Evolutionary conservation across 1,284 basidiomycete genomes (phyloP), one percentile per base, ranked within the genome.

Genomic region (Cutaneotrichosporon spelunceum): DNA sequence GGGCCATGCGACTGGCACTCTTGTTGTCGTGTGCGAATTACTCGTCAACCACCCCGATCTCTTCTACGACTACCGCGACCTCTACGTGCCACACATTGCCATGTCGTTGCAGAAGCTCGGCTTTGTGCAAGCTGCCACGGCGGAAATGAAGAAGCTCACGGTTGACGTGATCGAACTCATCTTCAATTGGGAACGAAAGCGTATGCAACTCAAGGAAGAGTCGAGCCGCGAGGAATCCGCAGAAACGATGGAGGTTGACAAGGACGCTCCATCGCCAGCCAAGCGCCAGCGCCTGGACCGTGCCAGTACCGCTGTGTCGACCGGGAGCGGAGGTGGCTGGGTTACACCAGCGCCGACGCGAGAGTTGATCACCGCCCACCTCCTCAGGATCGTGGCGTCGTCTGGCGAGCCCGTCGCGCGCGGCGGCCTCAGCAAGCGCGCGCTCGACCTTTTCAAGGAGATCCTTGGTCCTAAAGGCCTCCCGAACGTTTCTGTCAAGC

Each of bases 51-150:
- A 99, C 68, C 87, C 90, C 1, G 86, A 93, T 60, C 83, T 97
- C 6, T 99, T 99, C 82, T 99, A 91, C 81, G 87, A 91, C 55
- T 91, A 93, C 64, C 88, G 96, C 49, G 90, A 92, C 16, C 82
- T 97, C 34, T 99, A 99, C 77, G 86, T 99, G n/a, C 91, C 93
- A 0, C 91, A 96, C 73, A 93, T 99, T 80, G 90, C 94, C 63
- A 90, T 90, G 73, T 91, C 90, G 36, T 82, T 99, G 62, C 85
- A 85, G 59, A 95, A 93, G 78, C 84, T 99, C 21, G 93, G 93
- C 26, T 84, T 96, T 67, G 85, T 88, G 2, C 81, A 85, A 6
- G 84, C 86, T 14, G 86, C 91, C 4, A 88, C 85, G n/a, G 76
- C 83, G 29, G 96, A 99, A 70, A 88, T 90, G 24, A 87, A 93